A percentile compares a stretch with the other conserved stretches of the same genome.
Evolutionary conservation across 176 grass and related monocot species (phyloP).

Genomic region (Hyparrhenia diplandra): DNA sequence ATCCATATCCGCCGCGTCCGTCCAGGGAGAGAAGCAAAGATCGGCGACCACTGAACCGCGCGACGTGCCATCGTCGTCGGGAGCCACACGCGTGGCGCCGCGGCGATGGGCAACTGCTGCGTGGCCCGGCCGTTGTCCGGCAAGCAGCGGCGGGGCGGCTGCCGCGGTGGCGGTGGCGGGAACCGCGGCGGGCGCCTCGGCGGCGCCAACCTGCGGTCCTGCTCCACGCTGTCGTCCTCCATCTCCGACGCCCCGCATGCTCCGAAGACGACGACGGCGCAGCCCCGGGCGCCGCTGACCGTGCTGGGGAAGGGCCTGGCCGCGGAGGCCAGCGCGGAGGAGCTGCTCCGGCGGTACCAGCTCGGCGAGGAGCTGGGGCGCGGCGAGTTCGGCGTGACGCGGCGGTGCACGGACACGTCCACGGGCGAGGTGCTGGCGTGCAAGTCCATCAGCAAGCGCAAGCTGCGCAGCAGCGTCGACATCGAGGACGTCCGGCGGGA

Average conservation of each 20-base stretch:
- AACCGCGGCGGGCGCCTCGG: constrained; percentile 25
- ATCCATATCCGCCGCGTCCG: neutral
- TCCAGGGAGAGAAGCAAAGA: neutral
- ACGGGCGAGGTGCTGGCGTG: constrained; percentile 39
- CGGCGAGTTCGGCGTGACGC: constrained; percentile 59
- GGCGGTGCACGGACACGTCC: constrained; percentile 29
- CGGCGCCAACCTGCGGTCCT: constrained; percentile 26
- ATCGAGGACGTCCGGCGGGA: constrained; percentile 60
- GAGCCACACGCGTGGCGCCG: neutral
- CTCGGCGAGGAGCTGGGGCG: constrained; percentile 53
- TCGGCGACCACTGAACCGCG: neutral
- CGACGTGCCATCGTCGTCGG: neutral
- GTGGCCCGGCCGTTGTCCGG: constrained; percentile 23
- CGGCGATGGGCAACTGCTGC: constrained; percentile 57
- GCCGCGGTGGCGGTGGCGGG: neutral
- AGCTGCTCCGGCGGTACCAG: constrained; percentile 40
- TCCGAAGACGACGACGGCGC: neutral
- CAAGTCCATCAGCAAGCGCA: constrained; percentile 63
- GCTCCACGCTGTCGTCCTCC: constrained; percentile 41
- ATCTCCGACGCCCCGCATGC: neutral
- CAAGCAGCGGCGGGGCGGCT: neutral
- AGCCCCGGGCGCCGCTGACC: neutral
- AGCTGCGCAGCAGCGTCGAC: constrained; percentile 46
- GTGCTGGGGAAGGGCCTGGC: constrained; percentile 26
- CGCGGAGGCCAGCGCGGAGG: neutral